Conservation (phyloP, 768 basidiomycete species). For the Fistulinella prunicolor region DNA sequence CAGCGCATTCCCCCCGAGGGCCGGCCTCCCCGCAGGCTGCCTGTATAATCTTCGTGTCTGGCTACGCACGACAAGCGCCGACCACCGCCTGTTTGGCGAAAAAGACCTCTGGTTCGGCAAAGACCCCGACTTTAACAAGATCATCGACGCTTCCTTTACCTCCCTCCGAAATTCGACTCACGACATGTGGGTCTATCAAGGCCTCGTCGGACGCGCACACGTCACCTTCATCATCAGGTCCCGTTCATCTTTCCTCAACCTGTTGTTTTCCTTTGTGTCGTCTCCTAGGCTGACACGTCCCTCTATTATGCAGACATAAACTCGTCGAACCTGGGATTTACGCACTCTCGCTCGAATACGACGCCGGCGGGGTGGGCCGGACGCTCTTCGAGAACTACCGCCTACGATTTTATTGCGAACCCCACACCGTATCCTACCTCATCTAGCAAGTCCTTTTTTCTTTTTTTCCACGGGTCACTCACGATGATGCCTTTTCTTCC, state of each 20-base stretch:
- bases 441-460: conserved; percentile 49
- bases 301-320: conserved; percentile 44
- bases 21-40: conserved; percentile 50
- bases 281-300: not conserved
- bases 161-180: conserved; percentile 41
- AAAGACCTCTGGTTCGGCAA: conserved; percentile 65
- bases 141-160: conserved; percentile 57
- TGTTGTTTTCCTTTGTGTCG: no score
- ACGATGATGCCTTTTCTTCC: no score
- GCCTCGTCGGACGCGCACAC: conserved; percentile 51
- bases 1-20: conserved; percentile 61
- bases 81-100: conserved; percentile 62
- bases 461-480: no score
- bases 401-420: conserved; percentile 54
- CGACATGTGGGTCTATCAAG: conserved; percentile 53
- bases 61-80: conserved; percentile 54
- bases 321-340: conserved; percentile 43
- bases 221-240: conserved; percentile 57
- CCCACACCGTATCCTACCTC: conserved; percentile 50
- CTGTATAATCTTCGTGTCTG: conserved; percentile 61
- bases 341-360: conserved; percentile 60
- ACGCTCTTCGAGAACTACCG: conserved; percentile 51
- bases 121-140: conserved; percentile 60
- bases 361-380: conserved; percentile 58
- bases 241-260: not conserved